Evolutionary conservation across 129 eudicot genomes (phyloP).

Genomic region (Ambrosia trifida): DNA sequence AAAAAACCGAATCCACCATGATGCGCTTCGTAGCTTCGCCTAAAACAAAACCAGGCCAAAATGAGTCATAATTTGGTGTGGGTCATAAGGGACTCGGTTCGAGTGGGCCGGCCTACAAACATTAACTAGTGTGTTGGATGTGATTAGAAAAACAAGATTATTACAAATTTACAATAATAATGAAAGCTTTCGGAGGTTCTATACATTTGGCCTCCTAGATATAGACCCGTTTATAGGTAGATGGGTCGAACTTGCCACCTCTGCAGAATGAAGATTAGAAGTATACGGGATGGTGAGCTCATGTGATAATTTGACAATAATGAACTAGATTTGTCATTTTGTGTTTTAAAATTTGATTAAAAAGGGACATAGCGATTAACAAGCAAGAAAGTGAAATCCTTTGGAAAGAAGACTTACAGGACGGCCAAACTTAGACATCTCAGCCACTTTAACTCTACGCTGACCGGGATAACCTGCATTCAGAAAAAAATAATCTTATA

Average conservation of each 20-base stretch:
- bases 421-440: conserved; percentile 75
- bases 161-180: neutral
- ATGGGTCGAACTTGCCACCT: neutral
- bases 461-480: conserved; percentile 71
- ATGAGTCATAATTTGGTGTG: neutral
- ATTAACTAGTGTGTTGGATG: neutral
- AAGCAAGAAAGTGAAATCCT: neutral
- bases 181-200: too few relatives aligned
- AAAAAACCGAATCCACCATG: conserved; percentile 83
- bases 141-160: neutral
- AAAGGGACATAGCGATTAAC: neutral
- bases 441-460: conserved; percentile 66
- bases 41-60: conserved; percentile 23
- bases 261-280: neutral
- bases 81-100: neutral
- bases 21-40: conserved; percentile 80
- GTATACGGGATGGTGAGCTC: neutral
- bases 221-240: neutral
- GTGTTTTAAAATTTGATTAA: neutral
- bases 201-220: too few relatives aligned
- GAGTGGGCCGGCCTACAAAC: neutral
- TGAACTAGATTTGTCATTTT: neutral
- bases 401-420: conserved; percentile 55
- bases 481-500: conserved; percentile 8
- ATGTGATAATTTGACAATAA: neutral